Conservation (phyloP, 192 early-diverging fungal genomes). For the Backusella australiensis region DNA sequence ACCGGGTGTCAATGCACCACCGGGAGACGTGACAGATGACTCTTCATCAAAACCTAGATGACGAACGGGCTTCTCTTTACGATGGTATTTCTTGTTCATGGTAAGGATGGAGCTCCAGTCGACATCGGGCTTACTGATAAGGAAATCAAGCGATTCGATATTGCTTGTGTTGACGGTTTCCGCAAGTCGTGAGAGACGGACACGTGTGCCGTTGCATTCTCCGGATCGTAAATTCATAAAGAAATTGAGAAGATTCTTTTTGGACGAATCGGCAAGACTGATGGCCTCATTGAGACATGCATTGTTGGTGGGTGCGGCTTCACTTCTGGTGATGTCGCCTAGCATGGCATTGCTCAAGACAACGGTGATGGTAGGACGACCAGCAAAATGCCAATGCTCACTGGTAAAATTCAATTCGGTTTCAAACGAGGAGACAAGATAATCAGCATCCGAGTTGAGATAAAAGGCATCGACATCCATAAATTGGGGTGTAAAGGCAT, state of each 20-base stretch:
- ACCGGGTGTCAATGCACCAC: constrained; percentile 40
- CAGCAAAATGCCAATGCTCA: constrained; percentile 68
- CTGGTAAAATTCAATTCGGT: constrained; percentile 73
- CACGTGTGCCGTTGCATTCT: constrained; percentile 61
- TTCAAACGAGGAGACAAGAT: constrained; percentile 74
- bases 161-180: constrained; percentile 79
- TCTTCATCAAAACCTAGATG: constrained; percentile 47
- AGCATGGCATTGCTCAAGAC: constrained; percentile 79
- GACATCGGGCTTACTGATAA: constrained; percentile 62
- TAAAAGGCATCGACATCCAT: constrained; percentile 89
- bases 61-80: constrained; percentile 33
- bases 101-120: constrained; percentile 53
- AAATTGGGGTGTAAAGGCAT: constrained; percentile 84
- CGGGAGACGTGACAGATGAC: constrained; percentile 47
- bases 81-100: constrained; percentile 38
- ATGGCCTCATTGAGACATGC: not conserved
- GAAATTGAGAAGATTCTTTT: constrained; percentile 76
- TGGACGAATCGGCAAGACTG: constrained; percentile 27
- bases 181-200: constrained; percentile 69
- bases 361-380: constrained; percentile 77
- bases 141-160: constrained; percentile 80
- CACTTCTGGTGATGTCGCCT: constrained; percentile 50
- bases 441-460: constrained; percentile 82
- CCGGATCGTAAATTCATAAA: constrained; percentile 80
- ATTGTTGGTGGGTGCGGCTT: constrained; percentile 23